These are phyloP conservation scores for Aspergillus nanangensis DNA, from an alignment of 495 filamentous ascomycete species.

Conservation along the genomic window DNA sequence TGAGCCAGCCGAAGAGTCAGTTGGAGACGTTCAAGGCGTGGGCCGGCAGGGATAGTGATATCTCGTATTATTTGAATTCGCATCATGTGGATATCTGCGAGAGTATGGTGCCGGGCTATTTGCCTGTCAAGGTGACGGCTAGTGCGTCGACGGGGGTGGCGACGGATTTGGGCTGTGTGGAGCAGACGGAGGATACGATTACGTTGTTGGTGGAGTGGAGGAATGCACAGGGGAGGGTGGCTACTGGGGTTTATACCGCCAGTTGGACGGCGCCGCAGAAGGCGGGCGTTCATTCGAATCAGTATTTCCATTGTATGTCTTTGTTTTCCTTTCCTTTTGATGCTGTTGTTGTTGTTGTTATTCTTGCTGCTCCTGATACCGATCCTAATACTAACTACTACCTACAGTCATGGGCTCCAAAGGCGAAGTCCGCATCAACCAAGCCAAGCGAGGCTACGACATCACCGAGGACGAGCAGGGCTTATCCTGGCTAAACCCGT, in stretches of 20 bases:
- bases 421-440: constrained; percentile 85
- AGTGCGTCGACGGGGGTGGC: constrained; percentile 68
- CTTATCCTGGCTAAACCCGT: constrained; percentile 80
- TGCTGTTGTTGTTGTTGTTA: too few relatives aligned
- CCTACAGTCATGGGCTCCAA: constrained; percentile 73
- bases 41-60: constrained; percentile 88
- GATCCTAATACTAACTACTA: too few relatives aligned
- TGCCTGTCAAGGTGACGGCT: constrained; percentile 74
- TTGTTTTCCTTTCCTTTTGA: background rate
- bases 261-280: constrained; percentile 92
- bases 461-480: constrained; percentile 75
- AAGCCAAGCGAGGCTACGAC: constrained; percentile 92
- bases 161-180: constrained; percentile 70
- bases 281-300: constrained; percentile 88
- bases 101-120: constrained; percentile 79
- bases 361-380: too few relatives aligned
- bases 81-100: constrained; percentile 91
- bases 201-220: constrained; percentile 84
- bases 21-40: constrained; percentile 95
- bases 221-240: constrained; percentile 61
- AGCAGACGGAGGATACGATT: constrained; percentile 88
- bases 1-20: constrained; percentile 91
- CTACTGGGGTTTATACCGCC: constrained; percentile 90
- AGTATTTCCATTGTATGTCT: constrained; percentile 80
- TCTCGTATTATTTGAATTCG: constrained; percentile 91